Conservation (phyloP, 2,329 filamentous ascomycete species). For the Nemania diffusa region DNA sequence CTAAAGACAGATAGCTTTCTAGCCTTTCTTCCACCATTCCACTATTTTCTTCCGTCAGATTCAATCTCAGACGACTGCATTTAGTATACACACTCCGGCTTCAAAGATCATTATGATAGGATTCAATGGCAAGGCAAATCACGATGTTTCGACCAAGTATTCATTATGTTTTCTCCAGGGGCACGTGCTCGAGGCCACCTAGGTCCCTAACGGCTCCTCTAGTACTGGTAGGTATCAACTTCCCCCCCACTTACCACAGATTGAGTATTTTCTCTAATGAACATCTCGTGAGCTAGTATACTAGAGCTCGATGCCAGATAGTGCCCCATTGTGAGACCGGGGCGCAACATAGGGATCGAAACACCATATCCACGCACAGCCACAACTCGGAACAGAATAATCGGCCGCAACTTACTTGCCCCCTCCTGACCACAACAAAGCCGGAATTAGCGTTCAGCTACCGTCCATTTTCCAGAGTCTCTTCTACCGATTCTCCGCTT, state of each 20-base stretch:
- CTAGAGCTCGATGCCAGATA: too few relatives aligned
- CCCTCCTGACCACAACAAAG: not conserved
- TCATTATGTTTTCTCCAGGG: not conserved
- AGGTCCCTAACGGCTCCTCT: not conserved
- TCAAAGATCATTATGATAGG: not conserved
- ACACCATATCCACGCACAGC: not conserved
- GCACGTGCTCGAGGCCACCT: not conserved
- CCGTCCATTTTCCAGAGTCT: too few relatives aligned
- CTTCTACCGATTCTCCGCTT: not conserved
- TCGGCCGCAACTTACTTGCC: too few relatives aligned
- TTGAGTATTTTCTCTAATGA: not conserved
- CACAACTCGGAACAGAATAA: not conserved
- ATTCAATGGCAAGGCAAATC: not conserved
- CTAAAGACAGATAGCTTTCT: not conserved
- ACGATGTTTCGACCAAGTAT: slow-evolving; percentile 4
- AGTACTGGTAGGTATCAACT: not conserved
- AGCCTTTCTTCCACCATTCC: not conserved
- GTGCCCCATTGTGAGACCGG: too few relatives aligned
- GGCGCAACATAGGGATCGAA: not conserved
- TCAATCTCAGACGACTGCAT: not conserved
- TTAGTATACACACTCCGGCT: not conserved
- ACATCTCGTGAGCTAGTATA: not conserved
- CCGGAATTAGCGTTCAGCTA: not conserved
- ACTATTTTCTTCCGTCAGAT: not conserved
- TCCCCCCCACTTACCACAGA: not conserved